Conservation (phyloP, 805 yeast species). For the Wickerhamiella kurtzmanii region DNA sequence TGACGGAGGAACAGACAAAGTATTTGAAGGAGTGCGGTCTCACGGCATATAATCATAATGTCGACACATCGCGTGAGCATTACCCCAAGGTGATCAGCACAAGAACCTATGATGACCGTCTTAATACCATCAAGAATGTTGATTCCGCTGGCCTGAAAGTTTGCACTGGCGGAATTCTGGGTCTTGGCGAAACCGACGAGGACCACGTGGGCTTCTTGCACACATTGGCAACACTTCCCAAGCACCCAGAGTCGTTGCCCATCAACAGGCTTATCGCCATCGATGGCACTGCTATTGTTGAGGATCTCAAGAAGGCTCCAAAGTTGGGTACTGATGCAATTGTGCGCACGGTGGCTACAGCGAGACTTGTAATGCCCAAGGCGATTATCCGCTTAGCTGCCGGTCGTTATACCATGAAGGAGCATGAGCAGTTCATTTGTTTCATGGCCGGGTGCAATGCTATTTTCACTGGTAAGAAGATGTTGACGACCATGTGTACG, state of each 20-base stretch:
- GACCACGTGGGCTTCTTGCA: slow-evolving; percentile 58
- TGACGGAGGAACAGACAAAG: slow-evolving; percentile 48
- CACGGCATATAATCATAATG: slow-evolving; percentile 71
- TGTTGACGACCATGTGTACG: slow-evolving; percentile 71
- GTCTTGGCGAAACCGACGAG: slow-evolving; percentile 59
- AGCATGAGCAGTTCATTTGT: slow-evolving; percentile 58
- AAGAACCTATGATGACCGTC: slow-evolving; percentile 57
- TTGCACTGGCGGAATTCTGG: slow-evolving; percentile 70
- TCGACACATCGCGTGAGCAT: slow-evolving; percentile 67
- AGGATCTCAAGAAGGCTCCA: slow-evolving; percentile 26
- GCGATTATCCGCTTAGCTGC: slow-evolving; percentile 65
- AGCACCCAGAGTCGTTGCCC: slow-evolving; percentile 76
- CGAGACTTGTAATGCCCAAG: slow-evolving; percentile 59
- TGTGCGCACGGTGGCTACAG: slow-evolving; percentile 60
- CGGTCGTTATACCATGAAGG: slow-evolving; percentile 70
- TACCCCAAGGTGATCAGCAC: slow-evolving; percentile 62
- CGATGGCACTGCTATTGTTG: slow-evolving; percentile 63
- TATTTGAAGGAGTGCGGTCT: slow-evolving; percentile 53
- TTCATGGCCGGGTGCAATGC: slow-evolving; percentile 72
- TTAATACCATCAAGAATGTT: slow-evolving; percentile 51
- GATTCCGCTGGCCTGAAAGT: slow-evolving; percentile 50
- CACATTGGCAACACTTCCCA: slow-evolving; percentile 51
- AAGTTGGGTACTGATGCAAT: slow-evolving; percentile 45
- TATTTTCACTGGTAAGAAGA: slow-evolving; percentile 65
- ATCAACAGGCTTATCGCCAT: slow-evolving; percentile 67